These are phyloP conservation scores for Anthoceros angustus DNA, from an alignment of 225 moss, liverwort and hornwort genomes.

Conservation along the genomic window DNA sequence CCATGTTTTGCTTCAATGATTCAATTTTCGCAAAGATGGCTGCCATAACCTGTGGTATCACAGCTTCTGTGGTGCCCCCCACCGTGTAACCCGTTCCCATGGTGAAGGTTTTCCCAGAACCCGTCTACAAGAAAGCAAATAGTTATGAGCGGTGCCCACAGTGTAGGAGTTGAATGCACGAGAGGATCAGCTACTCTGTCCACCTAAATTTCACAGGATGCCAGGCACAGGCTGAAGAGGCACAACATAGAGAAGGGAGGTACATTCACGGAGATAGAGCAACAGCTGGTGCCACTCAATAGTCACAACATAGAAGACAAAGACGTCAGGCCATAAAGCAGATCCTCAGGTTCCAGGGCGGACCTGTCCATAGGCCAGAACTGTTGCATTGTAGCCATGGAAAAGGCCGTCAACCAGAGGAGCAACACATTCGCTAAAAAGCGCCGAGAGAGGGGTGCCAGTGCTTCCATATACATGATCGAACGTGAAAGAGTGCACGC, in stretches of 20 bases:
- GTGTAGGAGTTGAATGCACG: background rate
- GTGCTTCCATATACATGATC: conserved; percentile 87
- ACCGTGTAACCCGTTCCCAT: conserved; percentile 95
- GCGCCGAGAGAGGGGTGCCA: conserved; percentile 36
- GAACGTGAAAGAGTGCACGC: conserved; percentile 83
- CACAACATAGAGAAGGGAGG: no score
- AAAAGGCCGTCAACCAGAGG: conserved; percentile 88
- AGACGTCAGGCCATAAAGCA: no score
- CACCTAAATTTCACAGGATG: no score
- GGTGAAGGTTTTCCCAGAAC: conserved; percentile 88
- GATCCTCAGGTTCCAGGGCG: background rate
- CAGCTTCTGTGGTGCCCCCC: conserved; percentile 77
- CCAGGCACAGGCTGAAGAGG: no score
- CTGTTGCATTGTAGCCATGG: conserved; percentile 94
- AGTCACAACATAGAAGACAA: no score
- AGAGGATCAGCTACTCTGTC: no score
- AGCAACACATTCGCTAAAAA: conserved; percentile 73
- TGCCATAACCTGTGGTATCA: conserved; percentile 95
- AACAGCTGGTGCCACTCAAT: no score
- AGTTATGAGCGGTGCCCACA: background rate
- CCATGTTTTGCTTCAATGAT: conserved; percentile 34
- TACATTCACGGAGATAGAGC: no score
- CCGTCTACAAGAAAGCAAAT: conserved; percentile 37
- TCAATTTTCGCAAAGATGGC: conserved; percentile 67
- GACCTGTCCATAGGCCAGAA: conserved; percentile 94